Conservation (phyloP, 163 green algal genomes). For the Volvox carteri region DNA sequence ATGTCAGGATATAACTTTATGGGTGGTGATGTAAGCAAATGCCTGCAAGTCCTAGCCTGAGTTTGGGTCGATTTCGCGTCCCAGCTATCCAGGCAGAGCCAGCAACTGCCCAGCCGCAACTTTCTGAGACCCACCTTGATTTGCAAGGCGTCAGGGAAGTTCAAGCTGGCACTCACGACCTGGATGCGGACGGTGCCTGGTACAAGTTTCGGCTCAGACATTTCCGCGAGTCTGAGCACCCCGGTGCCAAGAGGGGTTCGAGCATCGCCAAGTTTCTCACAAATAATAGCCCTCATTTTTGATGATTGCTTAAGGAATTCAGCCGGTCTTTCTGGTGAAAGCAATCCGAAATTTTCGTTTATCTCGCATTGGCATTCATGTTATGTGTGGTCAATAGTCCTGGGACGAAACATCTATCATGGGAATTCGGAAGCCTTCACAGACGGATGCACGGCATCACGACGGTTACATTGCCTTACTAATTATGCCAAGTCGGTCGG, state of each 20-base stretch:
- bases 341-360: not conserved
- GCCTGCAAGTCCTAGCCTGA: conserved; percentile 59
- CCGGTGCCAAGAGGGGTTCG: conserved; percentile 3
- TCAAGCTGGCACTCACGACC: conserved; percentile 75
- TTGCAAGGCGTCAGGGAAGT: conserved; percentile 86
- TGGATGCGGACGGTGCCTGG: conserved; percentile 63
- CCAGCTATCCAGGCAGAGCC: not conserved
- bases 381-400: no score
- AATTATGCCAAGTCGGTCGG: no score
- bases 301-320: not conserved
- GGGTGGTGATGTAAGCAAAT: no score
- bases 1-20: no score
- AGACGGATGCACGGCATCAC: no score
- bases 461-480: not conserved
- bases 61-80: not conserved
- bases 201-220: not conserved
- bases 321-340: not conserved
- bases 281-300: conserved; percentile 42
- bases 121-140: conserved; percentile 62
- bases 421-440: no score
- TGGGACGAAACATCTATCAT: no score
- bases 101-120: no score
- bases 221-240: not conserved
- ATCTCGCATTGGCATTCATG: no score
- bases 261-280: conserved; percentile 40